A percentile compares a stretch with the other conserved stretches of the same genome.
Conservation (phyloP, 2,329 filamentous ascomycete genomes). For the Botrytis cinerea region DNA sequence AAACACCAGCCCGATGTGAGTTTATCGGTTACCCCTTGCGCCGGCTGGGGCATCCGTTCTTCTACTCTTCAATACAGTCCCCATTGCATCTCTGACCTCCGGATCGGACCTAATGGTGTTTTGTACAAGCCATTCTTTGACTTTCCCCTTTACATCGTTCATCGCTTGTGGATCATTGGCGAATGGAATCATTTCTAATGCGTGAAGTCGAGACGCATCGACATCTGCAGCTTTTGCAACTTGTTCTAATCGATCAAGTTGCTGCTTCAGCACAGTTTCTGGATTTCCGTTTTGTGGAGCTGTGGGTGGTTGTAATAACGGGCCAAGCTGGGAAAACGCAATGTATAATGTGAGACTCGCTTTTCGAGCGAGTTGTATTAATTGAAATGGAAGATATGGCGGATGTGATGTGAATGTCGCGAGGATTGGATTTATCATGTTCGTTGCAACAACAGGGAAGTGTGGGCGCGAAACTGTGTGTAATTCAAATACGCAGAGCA, state of each 20-base stretch:
- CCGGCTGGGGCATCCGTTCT: constrained; percentile 63
- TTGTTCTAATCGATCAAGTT: constrained; percentile 66
- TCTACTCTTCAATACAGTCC: constrained; percentile 63
- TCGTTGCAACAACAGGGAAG: constrained; percentile 50
- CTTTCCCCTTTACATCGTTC: constrained; percentile 64
- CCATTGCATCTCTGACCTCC: constrained; percentile 79
- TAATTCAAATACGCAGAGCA: constrained; percentile 58
- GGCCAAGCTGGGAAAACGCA: constrained; percentile 78
- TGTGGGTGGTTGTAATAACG: constrained; percentile 53
- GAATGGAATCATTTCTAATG: constrained; percentile 80
- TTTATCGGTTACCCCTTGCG: constrained; percentile 46
- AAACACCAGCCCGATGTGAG: not conserved
- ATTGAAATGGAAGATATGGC: constrained; percentile 82
- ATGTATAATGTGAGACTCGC: constrained; percentile 78
- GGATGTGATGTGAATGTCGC: constrained; percentile 48
- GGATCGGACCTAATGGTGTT: constrained; percentile 79
- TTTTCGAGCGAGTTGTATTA: constrained; percentile 73
- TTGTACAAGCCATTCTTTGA: constrained; percentile 86
- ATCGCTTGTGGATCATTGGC: constrained; percentile 68
- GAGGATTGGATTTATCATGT: constrained; percentile 49
- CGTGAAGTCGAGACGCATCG: constrained; percentile 71
- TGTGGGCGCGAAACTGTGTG: constrained; percentile 56
- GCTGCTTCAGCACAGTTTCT: constrained; percentile 57
- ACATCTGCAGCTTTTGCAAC: constrained; percentile 60
- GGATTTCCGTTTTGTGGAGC: constrained; percentile 43